Conservation (phyloP, 345 rosid species). For the Populus pruinosa region DNA sequence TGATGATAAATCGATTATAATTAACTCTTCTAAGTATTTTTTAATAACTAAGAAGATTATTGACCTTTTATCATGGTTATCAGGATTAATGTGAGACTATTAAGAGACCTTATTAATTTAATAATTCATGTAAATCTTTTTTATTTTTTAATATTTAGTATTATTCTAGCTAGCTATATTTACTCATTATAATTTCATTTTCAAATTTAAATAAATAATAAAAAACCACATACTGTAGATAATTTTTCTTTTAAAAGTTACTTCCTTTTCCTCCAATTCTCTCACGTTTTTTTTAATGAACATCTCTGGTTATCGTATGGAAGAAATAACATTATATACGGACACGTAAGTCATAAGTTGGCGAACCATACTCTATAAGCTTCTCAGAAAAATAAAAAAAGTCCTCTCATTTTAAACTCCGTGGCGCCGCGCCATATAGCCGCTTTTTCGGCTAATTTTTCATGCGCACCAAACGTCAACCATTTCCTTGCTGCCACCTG, state of each 20-base stretch:
- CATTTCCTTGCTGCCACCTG: slow-evolving; percentile 10
- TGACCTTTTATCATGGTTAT: neutral
- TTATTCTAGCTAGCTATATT: no score
- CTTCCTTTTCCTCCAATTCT: neutral
- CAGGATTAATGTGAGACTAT: neutral
- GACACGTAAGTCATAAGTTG: slow-evolving; percentile 15
- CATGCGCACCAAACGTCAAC: neutral
- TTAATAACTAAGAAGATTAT: neutral
- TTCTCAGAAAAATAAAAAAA: neutral
- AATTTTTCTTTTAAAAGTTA: no score
- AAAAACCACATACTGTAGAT: no score
- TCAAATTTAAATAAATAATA: no score
- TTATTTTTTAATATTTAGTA: no score
- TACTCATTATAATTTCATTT: no score
- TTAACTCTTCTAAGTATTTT: no score
- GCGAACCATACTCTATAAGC: slow-evolving; percentile 20
- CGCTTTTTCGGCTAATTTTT: neutral
- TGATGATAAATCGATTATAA: no score
- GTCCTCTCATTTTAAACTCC: neutral
- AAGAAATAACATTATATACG: neutral
- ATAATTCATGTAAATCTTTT: no score
- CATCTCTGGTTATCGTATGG: neutral
- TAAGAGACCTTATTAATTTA: no score
- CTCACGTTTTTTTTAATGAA: neutral
- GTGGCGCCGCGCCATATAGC: neutral